Conservation (phyloP, 805 yeast genomes). For the Metschnikowia cubensis region DNA sequence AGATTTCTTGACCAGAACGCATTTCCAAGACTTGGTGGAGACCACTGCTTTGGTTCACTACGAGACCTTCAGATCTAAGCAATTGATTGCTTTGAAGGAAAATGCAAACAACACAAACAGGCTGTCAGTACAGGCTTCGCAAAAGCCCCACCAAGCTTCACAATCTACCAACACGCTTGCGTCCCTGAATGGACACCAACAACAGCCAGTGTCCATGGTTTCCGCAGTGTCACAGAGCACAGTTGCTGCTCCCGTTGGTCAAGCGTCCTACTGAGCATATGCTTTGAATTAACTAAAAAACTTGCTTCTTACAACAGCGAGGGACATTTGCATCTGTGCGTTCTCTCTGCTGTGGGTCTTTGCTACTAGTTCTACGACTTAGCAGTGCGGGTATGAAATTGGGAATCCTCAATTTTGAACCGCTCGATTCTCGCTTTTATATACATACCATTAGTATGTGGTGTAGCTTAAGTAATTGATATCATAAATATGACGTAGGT, state of each 20-base stretch:
- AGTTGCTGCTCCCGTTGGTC: constrained; percentile 9
- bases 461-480: not conserved
- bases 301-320: constrained; percentile 1
- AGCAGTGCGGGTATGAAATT: not conserved
- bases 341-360: constrained; percentile 1
- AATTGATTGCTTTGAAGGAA: constrained; percentile 89
- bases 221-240: constrained; percentile 17
- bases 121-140: constrained; percentile 22
- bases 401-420: not conserved
- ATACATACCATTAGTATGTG: not conserved
- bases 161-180: constrained; percentile 8
- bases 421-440: constrained; percentile 1
- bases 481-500: no score
- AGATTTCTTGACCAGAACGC: constrained; percentile 92
- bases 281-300: not conserved
- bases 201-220: constrained; percentile 16
- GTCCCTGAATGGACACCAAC: constrained; percentile 4
- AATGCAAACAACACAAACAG: constrained; percentile 57
- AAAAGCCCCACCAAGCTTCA: constrained; percentile 3
- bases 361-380: not conserved
- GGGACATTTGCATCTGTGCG: not conserved
- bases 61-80: constrained; percentile 90
- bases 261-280: not conserved
- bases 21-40: constrained; percentile 92
- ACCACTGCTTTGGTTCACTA: constrained; percentile 84